A percentile compares a stretch with the other conserved stretches of the same genome.
phyloP scores from a whole-genome alignment of 2,329 filamentous ascomycete genomes.

The Fusarium hostae region DNA sequence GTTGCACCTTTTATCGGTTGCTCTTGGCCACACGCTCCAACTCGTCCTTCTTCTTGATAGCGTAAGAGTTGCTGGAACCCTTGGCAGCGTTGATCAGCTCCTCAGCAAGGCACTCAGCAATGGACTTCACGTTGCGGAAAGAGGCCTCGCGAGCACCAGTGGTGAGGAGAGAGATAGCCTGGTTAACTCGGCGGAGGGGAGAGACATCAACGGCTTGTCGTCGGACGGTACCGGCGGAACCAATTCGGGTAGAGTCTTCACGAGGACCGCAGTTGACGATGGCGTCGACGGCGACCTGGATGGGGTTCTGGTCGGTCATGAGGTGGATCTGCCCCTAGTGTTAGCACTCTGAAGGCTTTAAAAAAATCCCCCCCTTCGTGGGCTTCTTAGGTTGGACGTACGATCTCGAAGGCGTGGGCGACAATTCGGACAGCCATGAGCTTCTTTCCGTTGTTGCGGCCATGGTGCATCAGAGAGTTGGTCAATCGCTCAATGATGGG shows the following conservation, averaged over 20 bases:
- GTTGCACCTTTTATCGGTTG: slow-evolving; percentile 87
- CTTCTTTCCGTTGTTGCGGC: slow-evolving; percentile 99
- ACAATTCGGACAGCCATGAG: slow-evolving; percentile 99
- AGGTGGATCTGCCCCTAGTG: slow-evolving; percentile 84
- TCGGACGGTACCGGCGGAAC: slow-evolving; percentile 99
- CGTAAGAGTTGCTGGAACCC: slow-evolving; percentile 99
- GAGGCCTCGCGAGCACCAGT: slow-evolving; percentile 98
- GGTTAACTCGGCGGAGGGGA: slow-evolving; percentile 99
- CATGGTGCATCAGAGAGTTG: slow-evolving; percentile 99
- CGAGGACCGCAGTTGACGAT: slow-evolving; percentile 99
- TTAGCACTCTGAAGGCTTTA: slow-evolving; percentile 42
- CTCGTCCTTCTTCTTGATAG: slow-evolving; percentile 99
- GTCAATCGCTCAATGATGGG: slow-evolving; percentile 99
- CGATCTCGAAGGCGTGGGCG: slow-evolving; percentile 99
- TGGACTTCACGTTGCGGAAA: slow-evolving; percentile 99
- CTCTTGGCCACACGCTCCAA: slow-evolving; percentile 99
- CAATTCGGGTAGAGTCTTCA: slow-evolving; percentile 99
- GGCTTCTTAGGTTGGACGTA: slow-evolving; percentile 64
- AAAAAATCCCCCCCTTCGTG: not conserved
- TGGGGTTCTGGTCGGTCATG: slow-evolving; percentile 99
- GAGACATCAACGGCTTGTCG: slow-evolving; percentile 99
- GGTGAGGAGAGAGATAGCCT: slow-evolving; percentile 98
- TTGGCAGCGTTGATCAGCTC: slow-evolving; percentile 99
- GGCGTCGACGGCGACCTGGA: slow-evolving; percentile 99
- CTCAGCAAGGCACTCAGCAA: slow-evolving; percentile 99